Percentiles rank a stretch among this genome's conserved stretches.
Conservation (phyloP, 2,329 filamentous ascomycete genomes). For the Calonectria naviculata region DNA sequence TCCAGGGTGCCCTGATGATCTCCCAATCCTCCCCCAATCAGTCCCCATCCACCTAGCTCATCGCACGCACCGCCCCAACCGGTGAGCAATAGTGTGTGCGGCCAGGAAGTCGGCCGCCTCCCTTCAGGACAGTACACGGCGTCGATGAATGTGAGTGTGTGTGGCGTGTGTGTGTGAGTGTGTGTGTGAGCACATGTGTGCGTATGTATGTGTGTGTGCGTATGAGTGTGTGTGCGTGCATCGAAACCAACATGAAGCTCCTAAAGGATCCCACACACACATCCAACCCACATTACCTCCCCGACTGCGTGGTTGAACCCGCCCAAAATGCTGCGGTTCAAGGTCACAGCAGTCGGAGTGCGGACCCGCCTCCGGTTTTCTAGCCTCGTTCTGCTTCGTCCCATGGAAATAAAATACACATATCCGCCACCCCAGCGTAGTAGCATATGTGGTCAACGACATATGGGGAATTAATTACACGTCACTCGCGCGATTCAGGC, state of each 20-base stretch:
- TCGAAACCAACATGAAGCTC: not conserved
- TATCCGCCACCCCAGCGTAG: slow-evolving; percentile 11
- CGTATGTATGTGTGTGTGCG: not conserved
- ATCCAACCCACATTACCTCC: not conserved
- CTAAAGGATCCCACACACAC: not conserved
- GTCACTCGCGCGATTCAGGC: slow-evolving; percentile 33
- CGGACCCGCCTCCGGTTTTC: not conserved
- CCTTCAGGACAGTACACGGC: not conserved
- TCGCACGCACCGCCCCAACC: not conserved
- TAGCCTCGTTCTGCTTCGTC: not conserved
- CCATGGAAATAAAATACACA: not conserved
- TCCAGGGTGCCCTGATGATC: slow-evolving; percentile 1
- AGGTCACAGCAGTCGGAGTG: not conserved
- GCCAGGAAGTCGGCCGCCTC: not conserved
- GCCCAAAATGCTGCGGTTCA: not conserved
- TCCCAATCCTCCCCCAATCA: not conserved
- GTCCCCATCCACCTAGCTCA: not conserved
- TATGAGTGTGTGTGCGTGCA: not conserved
- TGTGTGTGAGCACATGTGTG: not conserved
- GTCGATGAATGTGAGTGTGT: not conserved
- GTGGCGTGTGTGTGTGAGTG: not conserved
- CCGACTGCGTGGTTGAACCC: not conserved
- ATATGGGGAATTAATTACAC: slow-evolving; percentile 16
- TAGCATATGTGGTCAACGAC: not conserved
- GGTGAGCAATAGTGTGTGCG: not conserved